Evolutionary conservation across 2,329 filamentous ascomycete species (phyloP).

Genomic region (Escovopsis sp.): DNA sequence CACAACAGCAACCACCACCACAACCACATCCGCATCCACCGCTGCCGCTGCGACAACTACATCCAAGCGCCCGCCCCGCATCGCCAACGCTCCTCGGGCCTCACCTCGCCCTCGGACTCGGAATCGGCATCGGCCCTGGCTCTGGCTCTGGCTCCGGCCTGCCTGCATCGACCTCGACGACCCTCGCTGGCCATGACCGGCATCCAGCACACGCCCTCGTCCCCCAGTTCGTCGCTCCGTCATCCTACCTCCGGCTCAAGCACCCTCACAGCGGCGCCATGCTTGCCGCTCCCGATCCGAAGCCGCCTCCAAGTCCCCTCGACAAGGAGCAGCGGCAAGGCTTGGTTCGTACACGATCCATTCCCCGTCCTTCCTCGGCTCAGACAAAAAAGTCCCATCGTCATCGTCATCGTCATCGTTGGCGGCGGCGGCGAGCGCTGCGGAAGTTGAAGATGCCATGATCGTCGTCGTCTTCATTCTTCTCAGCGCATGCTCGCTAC

Average conservation of each 20-base stretch:
- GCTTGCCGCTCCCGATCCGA: conserved; percentile 13
- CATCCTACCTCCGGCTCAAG: conserved; percentile 38
- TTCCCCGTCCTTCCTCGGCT: conserved; percentile 1
- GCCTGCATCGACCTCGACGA: conserved; percentile 2
- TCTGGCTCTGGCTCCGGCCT: background rate
- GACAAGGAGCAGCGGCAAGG: conserved; percentile 68
- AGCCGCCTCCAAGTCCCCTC: conserved; percentile 36
- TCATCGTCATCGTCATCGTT: background rate
- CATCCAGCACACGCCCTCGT: conserved; percentile 12
- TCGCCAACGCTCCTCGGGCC: background rate
- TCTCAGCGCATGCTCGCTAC: background rate
- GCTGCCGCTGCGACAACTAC: background rate
- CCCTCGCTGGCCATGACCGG: conserved; percentile 4
- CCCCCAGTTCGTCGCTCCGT: conserved; percentile 45
- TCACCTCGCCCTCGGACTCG: background rate
- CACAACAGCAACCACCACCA: background rate
- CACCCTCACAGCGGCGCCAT: conserved; percentile 20
- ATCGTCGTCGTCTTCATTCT: too few relatives aligned
- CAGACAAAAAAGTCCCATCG: background rate
- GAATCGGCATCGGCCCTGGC: background rate
- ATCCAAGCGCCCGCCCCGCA: background rate
- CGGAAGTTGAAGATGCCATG: too few relatives aligned
- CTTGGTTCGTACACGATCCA: conserved; percentile 41
- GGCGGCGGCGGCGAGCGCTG: background rate
- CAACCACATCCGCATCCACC: too few relatives aligned